Evolutionary conservation across 1,139 yeast genomes (phyloP).

Genomic region (Hyphopichia burtonii): DNA sequence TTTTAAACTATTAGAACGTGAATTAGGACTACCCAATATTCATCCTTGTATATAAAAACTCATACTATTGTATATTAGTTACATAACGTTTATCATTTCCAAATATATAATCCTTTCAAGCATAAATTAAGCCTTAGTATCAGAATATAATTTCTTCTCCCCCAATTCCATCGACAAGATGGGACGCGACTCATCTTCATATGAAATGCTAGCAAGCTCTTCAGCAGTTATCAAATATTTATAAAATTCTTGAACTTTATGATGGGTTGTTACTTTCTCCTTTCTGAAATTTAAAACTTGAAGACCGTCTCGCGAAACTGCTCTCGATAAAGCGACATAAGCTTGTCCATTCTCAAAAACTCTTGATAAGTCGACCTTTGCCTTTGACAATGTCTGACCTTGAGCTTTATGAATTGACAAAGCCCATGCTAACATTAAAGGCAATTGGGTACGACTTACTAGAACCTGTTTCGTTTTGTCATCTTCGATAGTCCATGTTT

Average conservation of each 20-base stretch:
- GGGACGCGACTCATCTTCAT: not conserved
- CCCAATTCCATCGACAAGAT: not conserved
- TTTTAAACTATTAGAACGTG: not conserved
- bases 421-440: slow-evolving; percentile 92
- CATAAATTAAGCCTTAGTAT: too few species aligned
- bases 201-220: slow-evolving; percentile 7
- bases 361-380: slow-evolving; percentile 71
- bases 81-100: too few species aligned
- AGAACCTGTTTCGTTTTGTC: slow-evolving; percentile 26
- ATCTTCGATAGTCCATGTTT: slow-evolving; percentile 44
- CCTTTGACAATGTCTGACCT: slow-evolving; percentile 87
- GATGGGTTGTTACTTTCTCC: slow-evolving; percentile 57
- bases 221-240: slow-evolving; percentile 27
- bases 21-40: not conserved
- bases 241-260: slow-evolving; percentile 63
- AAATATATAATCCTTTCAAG: too few species aligned
- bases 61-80: too few species aligned
- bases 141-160: not conserved
- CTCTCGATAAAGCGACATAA: slow-evolving; percentile 88
- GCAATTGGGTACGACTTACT: slow-evolving; percentile 56
- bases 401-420: slow-evolving; percentile 93
- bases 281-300: slow-evolving; percentile 72
- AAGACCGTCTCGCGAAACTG: slow-evolving; percentile 73
- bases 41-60: not conserved
- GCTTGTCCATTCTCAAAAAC: slow-evolving; percentile 95